Evolutionary conservation across 2,329 filamentous ascomycete species (phyloP), one percentile per base, ranked within the genome.

Genomic region (Alternaria rosae): DNA sequence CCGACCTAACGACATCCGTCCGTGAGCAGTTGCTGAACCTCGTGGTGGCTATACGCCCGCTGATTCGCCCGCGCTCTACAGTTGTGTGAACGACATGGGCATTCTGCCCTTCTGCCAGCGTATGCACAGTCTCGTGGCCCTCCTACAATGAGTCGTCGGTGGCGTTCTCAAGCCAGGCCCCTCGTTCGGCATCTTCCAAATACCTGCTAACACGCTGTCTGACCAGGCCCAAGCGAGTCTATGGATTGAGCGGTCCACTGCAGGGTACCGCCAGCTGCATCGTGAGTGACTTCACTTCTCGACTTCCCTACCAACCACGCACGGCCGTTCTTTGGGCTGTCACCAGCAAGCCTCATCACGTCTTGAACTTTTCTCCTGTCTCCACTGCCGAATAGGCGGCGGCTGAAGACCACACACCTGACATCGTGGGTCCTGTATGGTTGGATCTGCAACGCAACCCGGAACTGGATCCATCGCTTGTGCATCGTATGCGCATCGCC

Each of bases 71-170:
- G 65, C 56, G 54, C 56, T 17, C 32, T 61, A 43, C 55, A 58
- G 47, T 69, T 62, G 59, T 72, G 58, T 68, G 61, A 75, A 74
- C 67, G 68, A 68, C 67, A 74, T 73, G 71, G 65, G 67, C 69
- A 63, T 61, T 64, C 50, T 70, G 59, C 66, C 68, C 68, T 67
- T 55, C 56, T 66, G 70, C 70, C 72, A 71, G 64, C 66, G 59
- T 68, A 72, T 75, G 74, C 75, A 74, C 60, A 64, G 68, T 72
- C 73, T 78, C 74, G 75, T 75, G 73, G 73, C 70, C 74, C 64
- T 72, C 70, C 72, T 62, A 67, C 65, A 69, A 73, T 68, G 67
- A 72, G 58, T 59, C 69, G 62, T 59, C 69, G 62, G 68, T 67
- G 59, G 64, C 66, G 58, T 61, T 57, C 45, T 63, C 60, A 65